A percentile compares a stretch with the other conserved stretches of the same genome.
Conservation (phyloP, 2,329 filamentous ascomycete genomes). For the Plectosphaerella sp. region DNA sequence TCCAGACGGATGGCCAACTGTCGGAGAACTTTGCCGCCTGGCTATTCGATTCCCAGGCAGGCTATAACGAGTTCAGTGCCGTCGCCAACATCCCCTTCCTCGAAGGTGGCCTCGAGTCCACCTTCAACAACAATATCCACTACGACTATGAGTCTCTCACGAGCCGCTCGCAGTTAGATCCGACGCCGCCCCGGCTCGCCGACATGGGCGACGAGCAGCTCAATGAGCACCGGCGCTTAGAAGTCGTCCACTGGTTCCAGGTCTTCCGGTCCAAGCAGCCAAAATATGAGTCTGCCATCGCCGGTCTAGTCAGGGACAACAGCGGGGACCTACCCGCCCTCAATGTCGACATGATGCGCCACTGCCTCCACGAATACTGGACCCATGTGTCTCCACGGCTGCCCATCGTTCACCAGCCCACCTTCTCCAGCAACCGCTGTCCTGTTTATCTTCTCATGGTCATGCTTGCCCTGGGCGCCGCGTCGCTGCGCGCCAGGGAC, state of each 20-base stretch:
- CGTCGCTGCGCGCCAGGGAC: constrained; percentile 65
- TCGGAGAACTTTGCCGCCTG: constrained; percentile 44
- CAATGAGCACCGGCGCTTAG: constrained; percentile 37
- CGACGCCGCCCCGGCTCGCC: constrained; percentile 32
- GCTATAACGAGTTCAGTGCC: constrained; percentile 33
- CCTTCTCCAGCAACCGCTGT: constrained; percentile 76
- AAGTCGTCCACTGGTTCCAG: constrained; percentile 38
- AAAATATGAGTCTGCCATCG: constrained; percentile 24
- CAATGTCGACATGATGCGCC: constrained; percentile 76
- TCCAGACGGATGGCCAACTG: constrained; percentile 27
- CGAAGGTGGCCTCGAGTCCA: constrained; percentile 45
- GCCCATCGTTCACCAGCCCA: constrained; percentile 83
- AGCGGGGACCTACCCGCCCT: constrained; percentile 44
- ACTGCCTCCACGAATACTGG: constrained; percentile 86
- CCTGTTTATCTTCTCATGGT: constrained; percentile 72
- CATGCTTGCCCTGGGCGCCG: constrained; percentile 80
- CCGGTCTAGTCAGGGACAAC: constrained; percentile 16
- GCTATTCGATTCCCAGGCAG: constrained; percentile 43
- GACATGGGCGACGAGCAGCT: constrained; percentile 39
- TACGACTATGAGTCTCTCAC: constrained; percentile 47
- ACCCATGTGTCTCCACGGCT: constrained; percentile 78
- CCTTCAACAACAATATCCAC: constrained; percentile 45
- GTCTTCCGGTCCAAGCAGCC: constrained; percentile 38
- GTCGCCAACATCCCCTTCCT: constrained; percentile 40
- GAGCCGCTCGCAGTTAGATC: constrained; percentile 40